Evolutionary conservation across 2,329 filamentous ascomycete genomes (phyloP), one percentile per base, ranked within the genome.

Genomic region (Pseudogymnoascus sp.): DNA sequence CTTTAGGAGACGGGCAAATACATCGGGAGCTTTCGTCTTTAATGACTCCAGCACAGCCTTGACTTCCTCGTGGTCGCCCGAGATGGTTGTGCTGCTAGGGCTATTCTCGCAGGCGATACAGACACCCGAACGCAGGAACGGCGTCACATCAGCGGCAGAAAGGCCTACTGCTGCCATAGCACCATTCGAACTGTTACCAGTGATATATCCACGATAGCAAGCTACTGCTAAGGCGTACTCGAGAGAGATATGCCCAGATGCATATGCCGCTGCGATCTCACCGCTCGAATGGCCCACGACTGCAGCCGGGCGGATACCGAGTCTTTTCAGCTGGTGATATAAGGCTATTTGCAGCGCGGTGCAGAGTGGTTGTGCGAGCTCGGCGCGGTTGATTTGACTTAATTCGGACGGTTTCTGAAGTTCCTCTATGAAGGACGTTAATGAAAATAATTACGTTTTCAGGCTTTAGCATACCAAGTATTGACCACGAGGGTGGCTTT

Each of bases 221-320:
- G 62, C 62, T 47, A 63, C 60, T 43, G 53, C 61, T 18, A 66
- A 63, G 18, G 64, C 62, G 6, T 62, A 47, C 18, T 60, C 61
- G 6, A n/a, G n/a, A 18, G 37, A 18, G 15, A 38, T 38, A 38
- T 38, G 15, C 2, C n/a, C 65, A 0, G 74, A 22, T 22, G 22
- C 70, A 62, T 75, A 77, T 0, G 74, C 75, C 7, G 73, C 75
- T 0, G 71, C 77, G n/a, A 76, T 75, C 60, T 77, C 75, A 1
- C 75, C 75, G 4, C 68, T 71, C 1, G 74, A 76, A 53, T 77
- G 75, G 0, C 75, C 75, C 1, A 73, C 64, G 4, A 76, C 72
- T 1, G 69, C 70, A 1, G 64, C 15, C 0, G 74, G 72, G 0
- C 58, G 50, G 6, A 78, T 64, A 0, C 62, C 66, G 64, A 69